phyloP scores from a whole-genome alignment of 1,284 basidiomycete species.

The Phylloporus sp. region DNA sequence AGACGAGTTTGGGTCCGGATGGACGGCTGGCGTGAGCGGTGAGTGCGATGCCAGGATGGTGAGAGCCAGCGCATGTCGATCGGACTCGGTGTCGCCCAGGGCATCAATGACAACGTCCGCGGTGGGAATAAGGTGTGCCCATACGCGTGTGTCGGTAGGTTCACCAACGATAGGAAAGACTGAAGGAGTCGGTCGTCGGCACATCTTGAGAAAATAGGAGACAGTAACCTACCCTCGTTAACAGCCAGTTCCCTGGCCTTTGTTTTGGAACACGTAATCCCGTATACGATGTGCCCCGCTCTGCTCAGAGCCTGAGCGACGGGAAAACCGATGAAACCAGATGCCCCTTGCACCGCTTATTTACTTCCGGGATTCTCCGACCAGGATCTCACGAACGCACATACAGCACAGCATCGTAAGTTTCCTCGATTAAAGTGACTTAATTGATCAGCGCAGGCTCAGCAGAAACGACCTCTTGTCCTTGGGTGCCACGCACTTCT shows the following conservation, averaged over 20 bases:
- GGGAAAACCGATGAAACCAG: slow-evolving; percentile 24
- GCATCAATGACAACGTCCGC: slow-evolving; percentile 54
- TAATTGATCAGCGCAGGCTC: too few species aligned
- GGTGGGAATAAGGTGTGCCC: slow-evolving; percentile 50
- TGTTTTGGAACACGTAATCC: slow-evolving; percentile 22
- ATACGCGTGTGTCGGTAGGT: slow-evolving; percentile 42
- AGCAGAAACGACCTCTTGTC: too few species aligned
- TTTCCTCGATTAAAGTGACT: too few species aligned
- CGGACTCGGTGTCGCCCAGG: slow-evolving; percentile 32
- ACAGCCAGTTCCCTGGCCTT: slow-evolving; percentile 23
- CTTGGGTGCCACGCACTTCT: too few species aligned
- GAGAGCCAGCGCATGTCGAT: slow-evolving; percentile 27
- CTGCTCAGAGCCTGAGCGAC: slow-evolving; percentile 26
- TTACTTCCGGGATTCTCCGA: too few species aligned
- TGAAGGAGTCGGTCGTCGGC: slow-evolving; percentile 18
- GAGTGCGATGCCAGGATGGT: slow-evolving; percentile 44
- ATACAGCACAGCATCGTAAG: too few species aligned
- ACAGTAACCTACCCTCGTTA: slow-evolving; percentile 12
- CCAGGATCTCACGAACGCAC: too few species aligned
- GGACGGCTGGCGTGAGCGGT: slow-evolving; percentile 39
- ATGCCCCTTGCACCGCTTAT: too few species aligned
- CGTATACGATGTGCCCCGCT: slow-evolving; percentile 33
- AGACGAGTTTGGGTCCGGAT: slow-evolving; percentile 19
- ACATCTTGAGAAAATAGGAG: neutral
- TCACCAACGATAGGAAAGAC: slow-evolving; percentile 59